phyloP scores from a whole-genome alignment of 306 rosid genomes.

The Neltuma alba region DNA sequence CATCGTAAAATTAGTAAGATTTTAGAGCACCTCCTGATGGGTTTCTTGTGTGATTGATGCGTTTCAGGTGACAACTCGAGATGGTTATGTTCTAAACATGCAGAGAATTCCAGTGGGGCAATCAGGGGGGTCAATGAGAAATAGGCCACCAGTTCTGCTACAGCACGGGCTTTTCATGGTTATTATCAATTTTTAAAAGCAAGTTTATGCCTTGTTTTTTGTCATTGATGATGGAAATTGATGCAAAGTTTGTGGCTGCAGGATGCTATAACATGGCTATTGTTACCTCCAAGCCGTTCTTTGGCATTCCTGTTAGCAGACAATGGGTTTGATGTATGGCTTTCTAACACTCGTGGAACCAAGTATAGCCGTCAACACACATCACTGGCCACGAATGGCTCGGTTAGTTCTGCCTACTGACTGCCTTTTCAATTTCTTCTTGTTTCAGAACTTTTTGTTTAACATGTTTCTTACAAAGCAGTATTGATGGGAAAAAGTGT shows the following conservation, averaged over 20 bases:
- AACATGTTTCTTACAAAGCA: background rate
- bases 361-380: conserved; percentile 63
- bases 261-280: conserved; percentile 86
- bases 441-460: background rate
- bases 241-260: conserved; percentile 34
- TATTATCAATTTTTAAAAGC: conserved; percentile 25
- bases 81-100: conserved; percentile 73
- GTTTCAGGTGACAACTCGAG: conserved; percentile 68
- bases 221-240: conserved; percentile 36
- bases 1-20: conserved; percentile 14
- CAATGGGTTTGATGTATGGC: conserved; percentile 81
- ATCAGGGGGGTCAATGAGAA: conserved; percentile 40
- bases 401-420: conserved; percentile 38
- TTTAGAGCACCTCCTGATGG: background rate
- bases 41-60: conserved; percentile 18
- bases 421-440: background rate
- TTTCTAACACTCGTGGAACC: conserved; percentile 82
- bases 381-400: conserved; percentile 42
- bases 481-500: background rate
- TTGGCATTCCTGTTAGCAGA: conserved; percentile 72
- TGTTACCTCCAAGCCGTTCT: conserved; percentile 67
- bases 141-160: conserved; percentile 59
- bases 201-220: conserved; percentile 1
- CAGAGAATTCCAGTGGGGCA: conserved; percentile 62
- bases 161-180: conserved; percentile 86